phyloP scores from a whole-genome alignment of 2,329 filamentous ascomycete species.

The Aspergillus piperis region DNA sequence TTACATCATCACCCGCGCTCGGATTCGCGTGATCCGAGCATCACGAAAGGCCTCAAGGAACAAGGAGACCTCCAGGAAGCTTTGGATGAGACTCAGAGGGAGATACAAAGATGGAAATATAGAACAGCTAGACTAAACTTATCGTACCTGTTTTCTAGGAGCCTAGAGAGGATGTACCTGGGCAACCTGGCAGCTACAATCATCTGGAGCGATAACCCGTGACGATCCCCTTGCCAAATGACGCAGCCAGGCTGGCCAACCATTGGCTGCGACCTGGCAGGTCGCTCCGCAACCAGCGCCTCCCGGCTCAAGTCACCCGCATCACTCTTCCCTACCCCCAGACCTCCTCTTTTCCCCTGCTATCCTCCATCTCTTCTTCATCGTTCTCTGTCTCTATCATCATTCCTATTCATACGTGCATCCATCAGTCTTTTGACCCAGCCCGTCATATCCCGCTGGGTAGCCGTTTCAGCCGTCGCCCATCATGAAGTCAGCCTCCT shows the following conservation, averaged over 20 bases:
- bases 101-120: not conserved
- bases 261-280: slow-evolving; percentile 20
- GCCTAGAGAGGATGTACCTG: not conserved
- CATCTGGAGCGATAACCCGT: slow-evolving; percentile 18
- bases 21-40: slow-evolving; percentile 5
- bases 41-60: not conserved
- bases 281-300: slow-evolving; percentile 28
- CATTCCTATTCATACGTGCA: slow-evolving; percentile 23
- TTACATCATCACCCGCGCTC: slow-evolving; percentile 15
- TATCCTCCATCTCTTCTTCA: slow-evolving; percentile 29
- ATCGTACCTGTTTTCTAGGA: not conserved
- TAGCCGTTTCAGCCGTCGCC: slow-evolving; percentile 12
- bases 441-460: slow-evolving; percentile 12
- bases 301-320: slow-evolving; percentile 15
- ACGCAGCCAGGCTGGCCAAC: slow-evolving; percentile 21
- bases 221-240: slow-evolving; percentile 23
- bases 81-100: not conserved
- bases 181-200: slow-evolving; percentile 7
- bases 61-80: not conserved
- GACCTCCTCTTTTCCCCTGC: slow-evolving; percentile 5
- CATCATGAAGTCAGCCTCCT: slow-evolving; percentile 80
- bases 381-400: slow-evolving; percentile 24
- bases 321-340: slow-evolving; percentile 26
- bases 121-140: not conserved
- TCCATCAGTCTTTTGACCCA: slow-evolving; percentile 18